These are phyloP conservation scores for Ogataea wickerhamii DNA, from an alignment of 805 yeast genomes.

Conservation along the genomic window DNA sequence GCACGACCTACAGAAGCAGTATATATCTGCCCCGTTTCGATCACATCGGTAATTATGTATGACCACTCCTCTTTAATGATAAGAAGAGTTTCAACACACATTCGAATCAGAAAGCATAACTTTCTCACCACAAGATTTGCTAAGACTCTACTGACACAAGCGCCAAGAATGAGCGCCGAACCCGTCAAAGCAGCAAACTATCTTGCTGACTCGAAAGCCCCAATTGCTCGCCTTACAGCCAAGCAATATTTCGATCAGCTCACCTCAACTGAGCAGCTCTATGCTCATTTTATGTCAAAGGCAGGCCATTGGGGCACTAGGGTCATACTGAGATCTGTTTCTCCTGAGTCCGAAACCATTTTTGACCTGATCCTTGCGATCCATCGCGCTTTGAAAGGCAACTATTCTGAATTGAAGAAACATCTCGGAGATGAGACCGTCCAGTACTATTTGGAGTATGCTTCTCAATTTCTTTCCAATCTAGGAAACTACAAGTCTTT, in stretches of 20 bases:
- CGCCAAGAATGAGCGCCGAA: constrained; percentile 4
- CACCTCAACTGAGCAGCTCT: constrained; percentile 55
- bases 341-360: constrained; percentile 74
- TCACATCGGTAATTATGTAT: too few species aligned
- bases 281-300: constrained; percentile 79
- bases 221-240: constrained; percentile 67
- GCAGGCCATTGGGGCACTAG: constrained; percentile 85
- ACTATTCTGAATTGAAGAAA: constrained; percentile 38
- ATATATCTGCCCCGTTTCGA: too few species aligned
- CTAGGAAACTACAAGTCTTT: constrained; percentile 81
- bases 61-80: too few species aligned
- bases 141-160: too few species aligned
- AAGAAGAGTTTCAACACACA: too few species aligned
- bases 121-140: too few species aligned
- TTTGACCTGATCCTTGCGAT: constrained; percentile 64
- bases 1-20: too few species aligned
- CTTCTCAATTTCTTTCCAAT: constrained; percentile 70
- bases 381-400: constrained; percentile 49
- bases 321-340: constrained; percentile 74
- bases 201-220: constrained; percentile 62
- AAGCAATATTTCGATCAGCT: constrained; percentile 65
- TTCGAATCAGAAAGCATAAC: too few species aligned
- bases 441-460: constrained; percentile 59
- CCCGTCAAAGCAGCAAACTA: constrained; percentile 24
- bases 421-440: constrained; percentile 37